These are phyloP conservation scores for Nymphaea thermarum DNA, from an alignment of 164 flowering plant genomes.

Conservation along the genomic window DNA sequence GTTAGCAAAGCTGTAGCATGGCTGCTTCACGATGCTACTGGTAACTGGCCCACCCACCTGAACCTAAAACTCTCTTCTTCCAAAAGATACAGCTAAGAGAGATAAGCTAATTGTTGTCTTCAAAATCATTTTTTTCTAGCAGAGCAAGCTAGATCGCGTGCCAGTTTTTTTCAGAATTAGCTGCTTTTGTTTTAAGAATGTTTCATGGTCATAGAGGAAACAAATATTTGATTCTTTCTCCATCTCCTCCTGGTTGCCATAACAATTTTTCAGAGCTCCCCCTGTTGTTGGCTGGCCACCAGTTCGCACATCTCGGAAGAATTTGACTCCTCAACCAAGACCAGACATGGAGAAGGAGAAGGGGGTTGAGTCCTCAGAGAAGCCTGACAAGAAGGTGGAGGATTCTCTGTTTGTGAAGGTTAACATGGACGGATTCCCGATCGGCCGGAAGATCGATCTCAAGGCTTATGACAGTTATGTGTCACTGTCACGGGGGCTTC, in stretches of 20 bases:
- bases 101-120: background rate
- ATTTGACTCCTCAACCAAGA: background rate
- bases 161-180: background rate
- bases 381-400: background rate
- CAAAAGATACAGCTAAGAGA: background rate
- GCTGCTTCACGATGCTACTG: background rate
- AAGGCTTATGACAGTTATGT: constrained; percentile 1
- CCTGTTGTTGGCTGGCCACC: background rate
- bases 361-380: background rate
- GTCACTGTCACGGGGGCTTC: background rate
- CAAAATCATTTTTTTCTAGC: background rate
- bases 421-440: background rate
- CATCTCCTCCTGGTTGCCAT: background rate
- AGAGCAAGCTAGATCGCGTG: background rate
- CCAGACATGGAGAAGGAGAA: background rate
- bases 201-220: background rate
- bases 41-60: background rate
- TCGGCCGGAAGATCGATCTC: constrained; percentile 2
- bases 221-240: background rate
- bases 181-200: background rate
- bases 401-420: constrained; percentile 1
- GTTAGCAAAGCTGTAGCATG: background rate
- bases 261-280: background rate
- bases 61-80: background rate
- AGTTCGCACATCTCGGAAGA: background rate